Percentiles rank a stretch among this genome's conserved stretches.
Conservation (phyloP, 306 rosid genomes). For the Rosa persica region DNA sequence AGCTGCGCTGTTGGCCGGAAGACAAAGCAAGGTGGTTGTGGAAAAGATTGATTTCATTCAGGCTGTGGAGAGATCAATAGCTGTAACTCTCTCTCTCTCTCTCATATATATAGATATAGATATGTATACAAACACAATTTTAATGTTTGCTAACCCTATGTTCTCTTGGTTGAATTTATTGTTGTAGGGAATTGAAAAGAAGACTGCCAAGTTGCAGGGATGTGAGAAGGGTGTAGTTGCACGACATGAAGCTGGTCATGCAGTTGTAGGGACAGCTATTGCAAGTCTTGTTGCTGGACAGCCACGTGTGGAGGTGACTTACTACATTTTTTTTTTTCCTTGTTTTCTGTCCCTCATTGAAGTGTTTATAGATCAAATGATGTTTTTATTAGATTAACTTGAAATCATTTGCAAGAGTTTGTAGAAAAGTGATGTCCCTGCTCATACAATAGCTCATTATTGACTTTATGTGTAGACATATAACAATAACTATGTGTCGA, state of each 20-base stretch:
- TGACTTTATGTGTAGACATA: not conserved
- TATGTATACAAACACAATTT: too few species aligned
- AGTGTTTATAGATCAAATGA: not conserved
- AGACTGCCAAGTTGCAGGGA: slow-evolving; percentile 90
- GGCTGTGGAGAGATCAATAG: slow-evolving; percentile 93
- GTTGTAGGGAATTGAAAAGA: slow-evolving; percentile 93
- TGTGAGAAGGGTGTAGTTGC: slow-evolving; percentile 95
- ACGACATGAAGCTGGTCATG: slow-evolving; percentile 99
- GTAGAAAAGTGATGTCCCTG: not conserved
- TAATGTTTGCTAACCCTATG: not conserved
- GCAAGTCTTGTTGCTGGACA: slow-evolving; percentile 92
- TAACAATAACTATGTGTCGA: slow-evolving; percentile 8
- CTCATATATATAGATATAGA: too few species aligned
- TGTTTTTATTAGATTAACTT: not conserved
- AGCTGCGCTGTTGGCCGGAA: slow-evolving; percentile 95
- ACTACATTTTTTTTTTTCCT: not conserved
- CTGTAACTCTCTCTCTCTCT: slow-evolving; percentile 57
- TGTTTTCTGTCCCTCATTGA: not conserved
- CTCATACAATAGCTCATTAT: not conserved
- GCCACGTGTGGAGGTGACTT: slow-evolving; percentile 88
- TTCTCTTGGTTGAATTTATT: slow-evolving; percentile 15
- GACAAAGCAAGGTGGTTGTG: slow-evolving; percentile 75
- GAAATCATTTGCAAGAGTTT: not conserved
- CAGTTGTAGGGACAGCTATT: slow-evolving; percentile 96
- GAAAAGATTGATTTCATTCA: slow-evolving; percentile 85